A percentile compares a stretch with the other conserved stretches of the same genome.
Conservation (phyloP, 179 eudicot genomes). For the Silene noctiflora region DNA sequence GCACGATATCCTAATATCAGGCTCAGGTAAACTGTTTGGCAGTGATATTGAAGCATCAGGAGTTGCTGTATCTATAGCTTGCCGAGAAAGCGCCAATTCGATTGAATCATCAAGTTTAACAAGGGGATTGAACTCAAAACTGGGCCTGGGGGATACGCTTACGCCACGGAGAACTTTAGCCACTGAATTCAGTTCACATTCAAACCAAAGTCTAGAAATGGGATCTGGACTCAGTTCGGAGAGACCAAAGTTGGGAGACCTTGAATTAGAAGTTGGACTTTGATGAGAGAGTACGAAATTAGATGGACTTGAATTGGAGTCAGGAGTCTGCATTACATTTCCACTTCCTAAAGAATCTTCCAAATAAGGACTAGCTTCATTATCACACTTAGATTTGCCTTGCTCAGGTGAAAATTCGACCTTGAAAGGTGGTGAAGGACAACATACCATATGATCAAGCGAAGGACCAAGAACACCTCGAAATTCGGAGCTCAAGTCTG, state of each 20-base stretch:
- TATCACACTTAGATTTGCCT: conserved; percentile 15
- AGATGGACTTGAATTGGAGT: conserved; percentile 40
- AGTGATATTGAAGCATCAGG: conserved; percentile 29
- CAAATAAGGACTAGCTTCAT: conserved; percentile 35
- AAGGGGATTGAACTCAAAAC: conserved; percentile 39
- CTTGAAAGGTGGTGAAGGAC: conserved; percentile 21
- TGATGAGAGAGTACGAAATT: conserved; percentile 16
- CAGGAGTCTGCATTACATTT: conserved; percentile 67
- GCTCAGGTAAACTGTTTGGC: conserved; percentile 30
- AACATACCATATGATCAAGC: conserved; percentile 27
- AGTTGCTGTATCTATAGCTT: conserved; percentile 27
- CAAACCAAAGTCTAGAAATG: conserved; percentile 31
- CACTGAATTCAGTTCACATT: conserved; percentile 45
- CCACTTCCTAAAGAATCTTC: conserved; percentile 46
- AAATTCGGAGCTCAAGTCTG: conserved; percentile 29
- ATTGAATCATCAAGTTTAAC: conserved; percentile 33
- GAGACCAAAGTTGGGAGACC: conserved; percentile 30
- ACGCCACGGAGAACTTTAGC: conserved; percentile 33
- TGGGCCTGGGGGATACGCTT: conserved; percentile 41
- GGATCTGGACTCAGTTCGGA: conserved; percentile 35
- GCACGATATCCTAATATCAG: conserved; percentile 59
- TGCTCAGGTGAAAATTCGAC: conserved; percentile 21
- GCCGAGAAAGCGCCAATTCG: conserved; percentile 21
- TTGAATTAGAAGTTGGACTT: conserved; percentile 56
- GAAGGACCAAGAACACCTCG: conserved; percentile 33